These are phyloP conservation scores for Microsporum audouinii DNA, from an alignment of 2,329 filamentous ascomycete species.

Conservation along the genomic window DNA sequence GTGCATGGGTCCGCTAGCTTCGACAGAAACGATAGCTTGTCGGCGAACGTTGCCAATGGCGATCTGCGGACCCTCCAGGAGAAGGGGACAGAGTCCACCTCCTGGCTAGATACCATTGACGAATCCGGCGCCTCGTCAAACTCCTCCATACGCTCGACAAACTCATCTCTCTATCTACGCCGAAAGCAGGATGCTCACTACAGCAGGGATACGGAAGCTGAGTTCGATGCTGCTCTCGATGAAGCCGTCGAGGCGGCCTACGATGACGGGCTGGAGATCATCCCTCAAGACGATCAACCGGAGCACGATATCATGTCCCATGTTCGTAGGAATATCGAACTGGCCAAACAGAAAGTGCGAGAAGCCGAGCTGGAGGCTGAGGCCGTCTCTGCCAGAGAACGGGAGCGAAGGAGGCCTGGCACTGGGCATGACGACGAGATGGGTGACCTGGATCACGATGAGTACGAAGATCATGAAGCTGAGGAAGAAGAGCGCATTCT, in stretches of 20 bases:
- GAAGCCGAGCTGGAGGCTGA: slow-evolving; percentile 61
- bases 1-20: neutral
- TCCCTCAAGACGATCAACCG: slow-evolving; percentile 2
- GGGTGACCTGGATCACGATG: slow-evolving; percentile 26
- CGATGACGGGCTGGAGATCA: slow-evolving; percentile 76
- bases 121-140: slow-evolving; percentile 72
- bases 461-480: slow-evolving; percentile 49
- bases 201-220: slow-evolving; percentile 68
- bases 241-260: slow-evolving; percentile 94
- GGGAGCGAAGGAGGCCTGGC: slow-evolving; percentile 42
- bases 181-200: slow-evolving; percentile 46
- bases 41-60: slow-evolving; percentile 31
- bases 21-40: neutral
- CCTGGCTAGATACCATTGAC: slow-evolving; percentile 89
- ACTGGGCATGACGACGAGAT: slow-evolving; percentile 17
- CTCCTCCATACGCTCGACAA: slow-evolving; percentile 70
- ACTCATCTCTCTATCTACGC: slow-evolving; percentile 57
- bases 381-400: slow-evolving; percentile 49
- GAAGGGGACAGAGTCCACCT: slow-evolving; percentile 68
- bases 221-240: slow-evolving; percentile 88
- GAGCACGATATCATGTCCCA: slow-evolving; percentile 23
- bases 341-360: slow-evolving; percentile 63
- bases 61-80: slow-evolving; percentile 31
- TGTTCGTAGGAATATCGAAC: slow-evolving; percentile 55
- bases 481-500: slow-evolving; percentile 66